Base-by-base conservation (phyloP, 1,284 basidiomycete species). In the Grifola frondosa region DNA sequence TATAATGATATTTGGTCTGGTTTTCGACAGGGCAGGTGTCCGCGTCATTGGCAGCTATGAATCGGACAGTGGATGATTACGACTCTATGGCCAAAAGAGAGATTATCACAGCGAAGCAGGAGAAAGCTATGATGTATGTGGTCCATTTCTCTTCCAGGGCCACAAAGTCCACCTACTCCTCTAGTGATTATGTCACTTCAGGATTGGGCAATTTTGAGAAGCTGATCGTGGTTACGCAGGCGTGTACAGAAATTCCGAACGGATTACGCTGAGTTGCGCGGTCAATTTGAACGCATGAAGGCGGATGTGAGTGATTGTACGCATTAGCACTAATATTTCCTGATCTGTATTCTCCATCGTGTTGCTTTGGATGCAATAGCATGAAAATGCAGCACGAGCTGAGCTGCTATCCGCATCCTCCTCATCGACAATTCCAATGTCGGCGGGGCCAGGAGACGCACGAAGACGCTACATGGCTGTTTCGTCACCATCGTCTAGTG, bases 41-140 rank as follows among this genome's bases (percentile, higher is more conserved):
- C 25, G 93, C 94, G 21, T 93, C 91, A 12, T 73, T 98, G 15
- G 80, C 91, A n/a, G 92, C 91, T 2, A 85, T 97, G 75, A 84
- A 90, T 42, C 74, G 94, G 43, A 91, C 95, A 42, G 84, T 97
- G 51, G 93, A 97, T 56, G 95, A 98, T 61, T 97, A 96, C 61
- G 94, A 97, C 60, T 87, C 89, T 10, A 93, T 97, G 90, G 91
- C 90, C 1, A 89, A 87, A 69, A 78, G 93, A 52, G 94, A 97
- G 65, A 91, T 97, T 59, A 89, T 96, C 40, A 91, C 91, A 55
- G 84, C 88, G 30, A 96, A 96, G 67, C 83, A 92, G 63, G 93
- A 96, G 71, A 97, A 97, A 68, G 95, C 93, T 0, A 77, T 88
- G 62, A 86, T 89, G 91, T 94, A 60, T 59, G 81, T 68, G 4